Evolutionary conservation across 108 stramenopile genomes (phyloP).

Genomic region (Nannochloropsis granulata): DNA sequence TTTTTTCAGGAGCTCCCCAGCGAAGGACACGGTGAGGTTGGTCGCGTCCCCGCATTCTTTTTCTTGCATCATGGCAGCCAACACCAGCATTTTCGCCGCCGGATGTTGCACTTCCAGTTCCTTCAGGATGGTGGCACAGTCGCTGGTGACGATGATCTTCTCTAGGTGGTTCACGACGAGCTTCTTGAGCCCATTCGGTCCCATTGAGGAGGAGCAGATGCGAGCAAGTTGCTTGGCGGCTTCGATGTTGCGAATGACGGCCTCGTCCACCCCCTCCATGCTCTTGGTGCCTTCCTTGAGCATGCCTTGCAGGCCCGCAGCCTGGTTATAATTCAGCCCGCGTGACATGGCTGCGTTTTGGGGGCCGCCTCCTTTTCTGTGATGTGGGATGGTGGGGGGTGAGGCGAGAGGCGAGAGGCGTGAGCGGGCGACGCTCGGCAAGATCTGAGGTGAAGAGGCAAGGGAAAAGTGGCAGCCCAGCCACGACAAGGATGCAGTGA

Average conservation of each 20-base stretch:
- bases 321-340: slow-evolving; percentile 23
- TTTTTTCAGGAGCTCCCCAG: slow-evolving; percentile 63
- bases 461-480: no score
- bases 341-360: background rate
- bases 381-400: no score
- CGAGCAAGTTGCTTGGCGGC: slow-evolving; percentile 80
- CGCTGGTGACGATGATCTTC: slow-evolving; percentile 89
- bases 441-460: no score
- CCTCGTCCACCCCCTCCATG: slow-evolving; percentile 42
- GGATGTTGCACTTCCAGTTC: slow-evolving; percentile 97
- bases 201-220: slow-evolving; percentile 80
- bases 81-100: slow-evolving; percentile 81
- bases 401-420: no score
- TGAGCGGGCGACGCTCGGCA: no score
- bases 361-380: background rate
- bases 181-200: slow-evolving; percentile 95
- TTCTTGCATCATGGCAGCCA: slow-evolving; percentile 86
- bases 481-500: no score
- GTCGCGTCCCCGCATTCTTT: slow-evolving; percentile 79
- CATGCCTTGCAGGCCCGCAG: slow-evolving; percentile 41
- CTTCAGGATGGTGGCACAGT: slow-evolving; percentile 83
- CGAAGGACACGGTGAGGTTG: slow-evolving; percentile 77
- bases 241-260: slow-evolving; percentile 60
- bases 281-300: slow-evolving; percentile 45
- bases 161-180: slow-evolving; percentile 96